Evolutionary conservation across 352 stramenopile genomes (phyloP).

Genomic region (Phytophthora multivora): DNA sequence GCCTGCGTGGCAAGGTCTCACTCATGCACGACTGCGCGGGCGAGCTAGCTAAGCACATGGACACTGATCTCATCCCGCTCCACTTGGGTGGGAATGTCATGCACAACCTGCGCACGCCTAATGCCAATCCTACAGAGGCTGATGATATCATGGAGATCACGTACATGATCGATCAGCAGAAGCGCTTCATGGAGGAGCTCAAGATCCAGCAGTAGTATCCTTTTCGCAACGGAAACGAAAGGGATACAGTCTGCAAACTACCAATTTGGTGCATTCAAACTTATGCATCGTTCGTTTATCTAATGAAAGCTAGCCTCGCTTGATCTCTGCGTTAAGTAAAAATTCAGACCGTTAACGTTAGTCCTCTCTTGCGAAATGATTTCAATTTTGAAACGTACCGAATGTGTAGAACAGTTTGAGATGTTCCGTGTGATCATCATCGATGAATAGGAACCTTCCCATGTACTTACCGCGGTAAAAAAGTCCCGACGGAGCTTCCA

Average conservation of each 20-base stretch:
- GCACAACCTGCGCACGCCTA: constrained; percentile 40
- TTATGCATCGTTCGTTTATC: neutral
- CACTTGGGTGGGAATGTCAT: constrained; percentile 52
- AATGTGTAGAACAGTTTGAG: constrained; percentile 82
- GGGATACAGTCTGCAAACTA: neutral
- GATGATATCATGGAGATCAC: constrained; percentile 51
- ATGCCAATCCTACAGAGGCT: constrained; percentile 19
- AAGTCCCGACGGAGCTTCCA: constrained; percentile 83
- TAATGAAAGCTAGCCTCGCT: constrained; percentile 35
- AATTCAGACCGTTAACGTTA: neutral
- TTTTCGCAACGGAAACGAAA: constrained; percentile 11
- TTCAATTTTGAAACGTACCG: constrained; percentile 42
- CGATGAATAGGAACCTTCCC: constrained; percentile 72
- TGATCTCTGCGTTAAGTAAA: constrained; percentile 52
- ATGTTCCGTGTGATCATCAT: constrained; percentile 72
- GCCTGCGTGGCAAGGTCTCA: constrained; percentile 57
- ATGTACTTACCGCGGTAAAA: constrained; percentile 91
- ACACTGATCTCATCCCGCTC: constrained; percentile 52
- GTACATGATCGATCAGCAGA: constrained; percentile 65
- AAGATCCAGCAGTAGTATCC: constrained; percentile 17
- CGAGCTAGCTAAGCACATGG: constrained; percentile 67
- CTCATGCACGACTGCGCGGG: constrained; percentile 63
- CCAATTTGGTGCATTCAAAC: constrained; percentile 3
- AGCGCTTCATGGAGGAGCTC: constrained; percentile 48
- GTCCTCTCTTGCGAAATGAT: neutral